Conservation (phyloP, 2,329 filamentous ascomycete genomes). For the Trichoderma cornu-damae region DNA sequence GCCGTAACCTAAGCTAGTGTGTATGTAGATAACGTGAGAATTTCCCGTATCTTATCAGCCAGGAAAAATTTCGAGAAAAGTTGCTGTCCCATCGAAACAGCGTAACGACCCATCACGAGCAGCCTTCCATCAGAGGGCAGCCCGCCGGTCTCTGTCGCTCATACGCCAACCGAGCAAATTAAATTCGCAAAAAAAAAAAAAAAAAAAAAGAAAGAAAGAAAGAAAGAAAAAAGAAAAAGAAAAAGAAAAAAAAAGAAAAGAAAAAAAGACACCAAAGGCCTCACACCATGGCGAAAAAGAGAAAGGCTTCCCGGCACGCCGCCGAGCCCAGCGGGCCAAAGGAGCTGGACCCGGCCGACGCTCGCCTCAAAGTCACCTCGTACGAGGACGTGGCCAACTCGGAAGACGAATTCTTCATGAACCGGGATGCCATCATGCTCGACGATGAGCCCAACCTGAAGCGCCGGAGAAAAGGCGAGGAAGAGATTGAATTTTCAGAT, state of each 20-base stretch:
- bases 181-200: not conserved
- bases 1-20: not conserved
- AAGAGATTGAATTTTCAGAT: constrained; percentile 60
- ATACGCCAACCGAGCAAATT: not conserved
- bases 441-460: constrained; percentile 78
- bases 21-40: not conserved
- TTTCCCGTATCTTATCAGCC: constrained; percentile 24
- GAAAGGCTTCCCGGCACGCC: constrained; percentile 59
- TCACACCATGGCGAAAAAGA: constrained; percentile 56
- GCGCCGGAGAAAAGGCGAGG: constrained; percentile 66
- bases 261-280: not conserved
- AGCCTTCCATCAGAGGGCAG: not conserved
- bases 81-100: not conserved
- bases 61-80: constrained; percentile 23
- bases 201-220: too few species aligned
- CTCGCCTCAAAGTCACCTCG: constrained; percentile 57
- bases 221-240: too few species aligned
- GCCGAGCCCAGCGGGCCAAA: constrained; percentile 46
- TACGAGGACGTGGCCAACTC: constrained; percentile 88
- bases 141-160: too few species aligned
- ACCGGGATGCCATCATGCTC: constrained; percentile 78
- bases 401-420: constrained; percentile 87
- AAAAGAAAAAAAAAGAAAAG: too few species aligned
- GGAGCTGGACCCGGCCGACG: constrained; percentile 52
- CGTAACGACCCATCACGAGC: not conserved